Base-by-base conservation (phyloP, 768 basidiomycete genomes). In the Suillus americanus region DNA sequence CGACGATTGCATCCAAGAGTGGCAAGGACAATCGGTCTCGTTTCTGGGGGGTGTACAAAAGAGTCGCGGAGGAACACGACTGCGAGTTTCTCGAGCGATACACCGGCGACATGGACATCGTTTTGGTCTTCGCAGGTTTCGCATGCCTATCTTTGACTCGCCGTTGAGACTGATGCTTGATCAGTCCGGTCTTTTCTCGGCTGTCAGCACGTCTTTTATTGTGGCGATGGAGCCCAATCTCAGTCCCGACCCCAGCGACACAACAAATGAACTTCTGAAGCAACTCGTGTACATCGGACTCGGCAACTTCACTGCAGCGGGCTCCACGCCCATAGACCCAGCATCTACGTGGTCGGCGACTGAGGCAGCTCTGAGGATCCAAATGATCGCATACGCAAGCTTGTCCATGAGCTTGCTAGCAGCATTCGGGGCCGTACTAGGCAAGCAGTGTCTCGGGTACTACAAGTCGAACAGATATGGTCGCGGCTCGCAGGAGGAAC, bases 121-220 rank as follows among this genome's bases (percentile, higher is more conserved):
- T 70, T 6, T 54, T 72, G 6, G 61, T 72, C 51, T 72, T 72
- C 54, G 71, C 72, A 56, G n/a, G 71, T 61, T 16, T 18, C 14
- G 28, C 8, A 0, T 18, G 16, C 16, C 8, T 18, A 30, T 51
- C 8, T 18, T 30, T 25, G 9, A 51, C 9, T 10, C 23, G 10
- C 43, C n/a, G n/a, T 60, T 25, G 30, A 60, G 59, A 25, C 14
- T 38, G 38, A 60, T 18, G 1, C 14, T 57, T 10, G 18, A 33
- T 37, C n/a, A 68, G 67, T 63, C 67, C 18, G 64, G 67, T 40
- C 57, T 68, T 30, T 68, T 68, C 48, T 67, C 67, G 0, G 67
- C 64, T 33, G 64, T 68, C 59, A 53, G 62, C 35, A 62, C 67
- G 1, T 48, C 67, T 38, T 68, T 68, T 25, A 60, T 68, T 7